Conservation (phyloP, 2,329 filamentous ascomycete species). For the Xylaria sp. region DNA sequence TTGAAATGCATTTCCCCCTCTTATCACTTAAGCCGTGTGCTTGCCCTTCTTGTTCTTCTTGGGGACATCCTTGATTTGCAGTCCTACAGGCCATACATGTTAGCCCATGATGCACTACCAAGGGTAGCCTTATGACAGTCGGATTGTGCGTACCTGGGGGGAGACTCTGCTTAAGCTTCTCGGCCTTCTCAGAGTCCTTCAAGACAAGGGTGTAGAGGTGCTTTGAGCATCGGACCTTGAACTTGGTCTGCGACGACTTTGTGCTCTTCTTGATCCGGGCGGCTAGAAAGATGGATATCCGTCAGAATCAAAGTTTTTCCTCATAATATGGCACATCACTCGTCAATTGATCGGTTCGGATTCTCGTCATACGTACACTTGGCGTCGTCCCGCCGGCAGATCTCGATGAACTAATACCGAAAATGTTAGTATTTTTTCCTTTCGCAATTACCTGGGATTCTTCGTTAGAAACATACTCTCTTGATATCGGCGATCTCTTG, state of each 20-base stretch:
- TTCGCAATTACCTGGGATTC: background rate
- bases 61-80: slow-evolving; percentile 65
- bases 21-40: slow-evolving; percentile 52
- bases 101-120: slow-evolving; percentile 29
- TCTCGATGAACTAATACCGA: slow-evolving; percentile 90
- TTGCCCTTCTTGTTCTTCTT: slow-evolving; percentile 65
- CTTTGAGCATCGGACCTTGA: slow-evolving; percentile 99
- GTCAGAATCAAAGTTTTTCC: slow-evolving; percentile 46
- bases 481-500: slow-evolving; percentile 99
- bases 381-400: slow-evolving; percentile 99
- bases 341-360: slow-evolving; percentile 23
- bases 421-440: slow-evolving; percentile 48
- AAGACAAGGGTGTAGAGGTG: slow-evolving; percentile 98
- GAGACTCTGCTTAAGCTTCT: slow-evolving; percentile 99
- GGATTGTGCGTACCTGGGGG: slow-evolving; percentile 82
- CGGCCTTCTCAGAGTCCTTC: slow-evolving; percentile 99
- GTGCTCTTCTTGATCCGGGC: slow-evolving; percentile 97
- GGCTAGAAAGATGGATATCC: slow-evolving; percentile 62
- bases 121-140: background rate
- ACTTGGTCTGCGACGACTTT: slow-evolving; percentile 94
- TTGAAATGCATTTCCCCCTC: slow-evolving; percentile 15
- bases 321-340: slow-evolving; percentile 23
- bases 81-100: slow-evolving; percentile 52
- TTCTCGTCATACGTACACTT: slow-evolving; percentile 78
- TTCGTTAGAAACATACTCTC: slow-evolving; percentile 61